phyloP scores from a whole-genome alignment of 1,139 yeast species.

The Candida sojae region DNA sequence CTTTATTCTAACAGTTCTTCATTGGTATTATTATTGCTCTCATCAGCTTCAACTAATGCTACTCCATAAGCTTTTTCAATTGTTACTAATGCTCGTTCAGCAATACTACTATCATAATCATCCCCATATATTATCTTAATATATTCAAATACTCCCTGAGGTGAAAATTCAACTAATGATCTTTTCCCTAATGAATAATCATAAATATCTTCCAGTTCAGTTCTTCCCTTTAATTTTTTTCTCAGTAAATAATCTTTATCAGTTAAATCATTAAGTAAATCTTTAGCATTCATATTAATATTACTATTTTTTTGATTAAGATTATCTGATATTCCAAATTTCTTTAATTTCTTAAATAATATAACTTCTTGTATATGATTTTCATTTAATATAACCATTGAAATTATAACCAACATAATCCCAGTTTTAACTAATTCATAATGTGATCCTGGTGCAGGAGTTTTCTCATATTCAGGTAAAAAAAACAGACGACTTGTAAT shows the following conservation, averaged over 20 bases:
- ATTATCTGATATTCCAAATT: conserved; percentile 33
- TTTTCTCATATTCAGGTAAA: conserved; percentile 15
- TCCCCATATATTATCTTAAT: conserved; percentile 30
- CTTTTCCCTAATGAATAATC: conserved; percentile 37
- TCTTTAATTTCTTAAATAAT: conserved; percentile 21
- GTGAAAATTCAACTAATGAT: conserved; percentile 35
- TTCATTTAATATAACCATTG: conserved; percentile 33
- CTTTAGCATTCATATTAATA: conserved; percentile 23
- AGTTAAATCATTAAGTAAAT: conserved; percentile 32
- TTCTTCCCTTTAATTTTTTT: conserved; percentile 15
- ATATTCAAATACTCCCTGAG: conserved; percentile 28
- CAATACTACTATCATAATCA: conserved; percentile 22
- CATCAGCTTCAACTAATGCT: conserved; percentile 9
- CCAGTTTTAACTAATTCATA: conserved; percentile 34
- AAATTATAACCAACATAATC: conserved; percentile 25
- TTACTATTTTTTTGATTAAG: conserved; percentile 24
- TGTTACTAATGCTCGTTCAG: conserved; percentile 26
- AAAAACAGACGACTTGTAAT: conserved; percentile 19
- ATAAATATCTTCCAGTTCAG: conserved; percentile 18
- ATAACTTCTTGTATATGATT: conserved; percentile 34
- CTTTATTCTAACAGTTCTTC: too few species aligned
- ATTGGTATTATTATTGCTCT: conserved; percentile 3
- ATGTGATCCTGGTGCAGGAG: conserved; percentile 21
- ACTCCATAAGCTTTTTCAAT: conserved; percentile 29
- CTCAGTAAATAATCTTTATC: conserved; percentile 32